Base-by-base conservation (phyloP, 148 eudicot species). In the Camellia japonica region DNA sequence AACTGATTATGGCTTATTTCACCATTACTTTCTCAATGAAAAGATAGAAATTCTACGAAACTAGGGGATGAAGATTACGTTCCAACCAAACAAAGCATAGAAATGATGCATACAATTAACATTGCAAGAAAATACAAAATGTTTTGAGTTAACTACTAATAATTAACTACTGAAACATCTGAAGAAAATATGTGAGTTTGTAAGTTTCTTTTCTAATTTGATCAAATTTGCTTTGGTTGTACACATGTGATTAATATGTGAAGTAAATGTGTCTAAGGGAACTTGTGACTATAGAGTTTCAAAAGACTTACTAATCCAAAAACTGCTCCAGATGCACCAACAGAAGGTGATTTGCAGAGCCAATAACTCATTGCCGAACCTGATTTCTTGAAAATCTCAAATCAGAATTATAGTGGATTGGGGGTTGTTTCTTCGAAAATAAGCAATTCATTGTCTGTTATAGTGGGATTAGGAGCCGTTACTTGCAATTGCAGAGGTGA, bases 261-360 rank as follows among this genome's bases (percentile, higher is more conserved):
- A 74, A 54, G 1, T 42, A 67, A 19, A 30, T 30, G 30, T 30
- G 54, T 43, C 75, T 58, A 20, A 60, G 64, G 18, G 23, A 75
- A 11, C 44, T 14, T 44, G 44, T 6, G 44, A 75, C 20, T 43
- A 44, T 4, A 49, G 65, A 56, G 61, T 66, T 77, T 74, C 38
- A 51, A 7, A 72, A 74, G 15, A 81, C 87, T 88, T 86, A 92
- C 97, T 86, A 92, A 81, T 87, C 98, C 98, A 81, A 94, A 94
- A 75, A 92, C 92, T 72, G 97, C 98, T 71, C 98, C 98, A 23
- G 97, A 94, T 64, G 98, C 98, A 83, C 97, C 98, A 83, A 94
- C 93, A 6, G 94, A 88, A 15, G 94, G 92, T 78, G 90, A 87
- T 82, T 88, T 86, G 81, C 91, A 86, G 80, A 91, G 76, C 89